Base-by-base conservation (phyloP, 495 filamentous ascomycete genomes). In the Saxophila tyrrhenica region DNA sequence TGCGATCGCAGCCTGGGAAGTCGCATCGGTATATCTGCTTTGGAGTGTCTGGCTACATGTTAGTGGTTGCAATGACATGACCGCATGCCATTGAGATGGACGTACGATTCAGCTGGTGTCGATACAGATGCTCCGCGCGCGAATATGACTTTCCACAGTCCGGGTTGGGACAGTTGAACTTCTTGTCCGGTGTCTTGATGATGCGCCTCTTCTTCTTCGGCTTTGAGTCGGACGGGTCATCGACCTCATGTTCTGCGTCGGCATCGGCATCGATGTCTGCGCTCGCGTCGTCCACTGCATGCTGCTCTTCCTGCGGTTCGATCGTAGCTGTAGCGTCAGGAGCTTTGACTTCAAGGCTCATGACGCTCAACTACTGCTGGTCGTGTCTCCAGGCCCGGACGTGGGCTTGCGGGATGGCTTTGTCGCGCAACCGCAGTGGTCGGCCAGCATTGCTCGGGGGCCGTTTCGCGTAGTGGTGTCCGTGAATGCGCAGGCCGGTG, bases 11-110 rank as follows among this genome's bases (percentile, higher is more conserved):
- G 58, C 89, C 88, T 32, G 87, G 89, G 63, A 89, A 95, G 66
- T 95, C 87, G 74, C 92, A 98, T 67, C 79, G 82, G 66, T 94
- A 98, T 32, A 97, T 95, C 64, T 94, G 86, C 70, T 98, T 97
- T 8, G 91, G 90, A 24, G 78, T 72, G 64, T 87, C 83, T 86
- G 62, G 41, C 24, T 25, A 22, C 11, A 11, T 21, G 42, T 45
- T 15, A 7, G 20, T n/a, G n/a, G n/a, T n/a, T n/a, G 42, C 11
- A 45, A 21, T 45, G 9, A n/a, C 42, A 21, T 17, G 20, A 10
- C 9, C 42, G 35, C 35, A 39, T 39, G 42, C 9, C 24, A 39
- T 16, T 16, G 16, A 21, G 39, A 57, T 58, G 35, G 23, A 69
- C 75, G 75, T 83, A 84, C 92, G 92, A 63, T 98, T 98, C 61